Evolutionary conservation across 306 rosid species (phyloP), one percentile per base, ranked within the genome.

Genomic region (Urtica urens): DNA sequence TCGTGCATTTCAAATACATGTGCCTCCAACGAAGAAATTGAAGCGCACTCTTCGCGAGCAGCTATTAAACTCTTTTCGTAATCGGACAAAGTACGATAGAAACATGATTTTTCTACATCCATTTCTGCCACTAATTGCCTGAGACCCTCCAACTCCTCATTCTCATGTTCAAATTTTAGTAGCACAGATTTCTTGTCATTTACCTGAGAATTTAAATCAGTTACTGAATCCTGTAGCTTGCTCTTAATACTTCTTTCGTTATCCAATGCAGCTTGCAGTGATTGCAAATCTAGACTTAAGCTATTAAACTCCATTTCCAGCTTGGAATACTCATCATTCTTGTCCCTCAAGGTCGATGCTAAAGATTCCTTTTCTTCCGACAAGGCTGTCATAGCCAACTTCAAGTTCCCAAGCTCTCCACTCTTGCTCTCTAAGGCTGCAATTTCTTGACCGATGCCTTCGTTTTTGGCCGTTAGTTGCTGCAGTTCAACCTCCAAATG

Each of bases 81-180:
- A 46, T 55, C 73, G 55, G 62, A 61, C 34, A 79, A 64, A 64
- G 64, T 70, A 51, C 62, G 45, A 52, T 46, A 49, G 15, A 85
- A 58, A 69, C 76, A 75, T 67, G 87, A 73, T 58, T 82, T 90
- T 60, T 85, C 94, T 14, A 55, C 62, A 56, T 90, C 93, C 10
- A 82, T 63, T 54, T 75, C 74, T 13, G 66, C 55, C 23, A 82
- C 54, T 46, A 63, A 47, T 72, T 65, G 75, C 76, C 70, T 90
- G 59, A 79, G 85, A 70, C 42, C 51, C 58, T 64, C 66, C 62
- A 79, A 50, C 65, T 90, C 87, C 38, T 66, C 74, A 51, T 61
- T 67, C 59, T 63, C 76, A 58, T 58, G 63, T 73, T 79, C 83
- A 57, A 71, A 75, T 37, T 67, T 72, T 56, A 72, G 77, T 60